Evolutionary conservation across 1,284 basidiomycete species (phyloP), one percentile per base, ranked within the genome.

Genomic region (Schizophyllum amplum): DNA sequence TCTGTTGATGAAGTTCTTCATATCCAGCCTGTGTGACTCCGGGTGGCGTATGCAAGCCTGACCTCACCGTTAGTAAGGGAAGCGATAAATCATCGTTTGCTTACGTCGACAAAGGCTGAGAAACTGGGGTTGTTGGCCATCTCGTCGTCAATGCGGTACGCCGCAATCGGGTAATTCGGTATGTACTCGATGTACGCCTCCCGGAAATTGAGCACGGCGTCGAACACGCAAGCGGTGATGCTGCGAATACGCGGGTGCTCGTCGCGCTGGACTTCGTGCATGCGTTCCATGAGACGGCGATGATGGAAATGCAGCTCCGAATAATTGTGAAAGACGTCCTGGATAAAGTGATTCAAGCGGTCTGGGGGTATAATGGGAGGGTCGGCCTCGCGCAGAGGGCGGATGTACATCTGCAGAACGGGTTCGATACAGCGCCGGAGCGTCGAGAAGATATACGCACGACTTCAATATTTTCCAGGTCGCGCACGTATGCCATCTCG

Each of bases 401-500:
- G 79, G 51, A 95, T 77, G 61, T 87, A 90, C 76, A 90, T 87
- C 88, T 90, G 59, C 7, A 56, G 55, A 24, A 47, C n/a, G 58
- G 55, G 55, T 51, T 22, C 51, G 24, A 48, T 25, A 13, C 55
- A 47, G 51, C 11, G 25, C 26, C 52, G 47, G 21, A 54, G 42
- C 42, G 61, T 42, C 33, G 26, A 51, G 24, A 33, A 5, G 13
- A 52, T 50, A 48, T 51, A 70, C 82, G 54, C 59, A 92, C 90
- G 55, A 75, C 79, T 60, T 93, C 89, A 57, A 98, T 88, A 56
- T 90, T 87, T 67, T 95, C 90, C 24, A 99, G 73, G 75, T 99
- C 97, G 57, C 86, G 87, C 11, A 97, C 90, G 68, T 98, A 98
- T 54, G 87, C 84, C 87, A 96, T 95, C 72, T 99, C 96, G 58